Conservation (phyloP, 202 grass and related monocot species). For the Carex arenaria region DNA sequence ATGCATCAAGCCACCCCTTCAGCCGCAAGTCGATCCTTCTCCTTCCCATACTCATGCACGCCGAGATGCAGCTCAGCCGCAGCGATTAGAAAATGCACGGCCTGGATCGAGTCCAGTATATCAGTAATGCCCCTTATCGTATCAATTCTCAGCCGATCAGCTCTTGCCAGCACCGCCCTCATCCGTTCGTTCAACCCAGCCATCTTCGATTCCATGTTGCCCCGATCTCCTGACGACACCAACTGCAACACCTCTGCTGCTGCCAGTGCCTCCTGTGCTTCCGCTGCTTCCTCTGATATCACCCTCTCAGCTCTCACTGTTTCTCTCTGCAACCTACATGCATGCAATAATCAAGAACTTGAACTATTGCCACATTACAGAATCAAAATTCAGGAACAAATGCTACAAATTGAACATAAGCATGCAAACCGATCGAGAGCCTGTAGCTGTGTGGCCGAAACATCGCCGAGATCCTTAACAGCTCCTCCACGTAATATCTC, state of each 20-base stretch:
- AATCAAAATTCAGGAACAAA: neutral
- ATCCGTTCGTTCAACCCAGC: conserved; percentile 38
- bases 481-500: conserved; percentile 25
- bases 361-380: neutral
- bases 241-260: conserved; percentile 35
- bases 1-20: neutral
- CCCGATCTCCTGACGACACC: neutral
- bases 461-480: conserved; percentile 32
- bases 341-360: neutral
- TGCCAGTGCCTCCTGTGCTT: conserved; percentile 39
- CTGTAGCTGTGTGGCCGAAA: conserved; percentile 35
- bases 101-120: conserved; percentile 48
- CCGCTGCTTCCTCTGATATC: conserved; percentile 41
- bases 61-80: conserved; percentile 64
- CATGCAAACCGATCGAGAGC: conserved; percentile 28
- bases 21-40: conserved; percentile 31
- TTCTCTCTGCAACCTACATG: conserved; percentile 31
- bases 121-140: conserved; percentile 50
- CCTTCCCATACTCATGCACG: conserved; percentile 56
- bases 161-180: conserved; percentile 39
- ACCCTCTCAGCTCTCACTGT: conserved; percentile 38
- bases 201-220: conserved; percentile 46
- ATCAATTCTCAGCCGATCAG: conserved; percentile 48
- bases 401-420: neutral
- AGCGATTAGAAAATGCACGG: conserved; percentile 74